Base-by-base conservation (phyloP, 306 rosid species). In the Aeschynomene evenia region DNA sequence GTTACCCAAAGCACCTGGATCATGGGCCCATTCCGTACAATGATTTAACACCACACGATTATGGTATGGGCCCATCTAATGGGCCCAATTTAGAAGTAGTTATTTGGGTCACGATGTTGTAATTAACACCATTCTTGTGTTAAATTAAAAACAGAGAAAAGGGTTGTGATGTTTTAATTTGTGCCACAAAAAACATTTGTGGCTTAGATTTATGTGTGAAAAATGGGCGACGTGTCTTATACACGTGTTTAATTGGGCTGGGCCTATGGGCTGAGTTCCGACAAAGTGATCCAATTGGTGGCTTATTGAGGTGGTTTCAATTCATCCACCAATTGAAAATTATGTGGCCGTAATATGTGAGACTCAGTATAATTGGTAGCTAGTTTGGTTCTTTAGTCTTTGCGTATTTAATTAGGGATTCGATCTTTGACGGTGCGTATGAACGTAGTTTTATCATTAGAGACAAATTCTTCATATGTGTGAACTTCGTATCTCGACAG, bases 121-220 rank as follows among this genome's bases (percentile, higher is more conserved):
- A 13, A 3, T 39, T 36, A 16, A 73, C 54, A 71, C 83, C 79
- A 69, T 4, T 40, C 1, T 11, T 15, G 33, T 29, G 45, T 5
- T 43, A 21, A 6, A 21, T 12, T 9, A 39, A 6, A n/a, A n/a
- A n/a, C n/a, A n/a, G n/a, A n/a, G n/a, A n/a, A n/a, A 23, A 15
- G 58, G 39, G 14, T 28, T 19, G 31, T 18, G 1, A 10, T 8
- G 75, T 31, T 54, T 13, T n/a, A 1, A 4, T 23, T 51, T n/a
- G 22, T 28, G 54, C 79, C 87, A 67, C 87, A 43, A 7, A 20
- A 43, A 4, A 18, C 48, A 6, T 20, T n/a, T 45, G 84, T 79
- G 77, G 77, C 56, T 57, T n/a, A 9, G 3, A 37, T 15, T 4
- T 12, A 7, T 2, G 39, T n/a, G 29, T 24, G 16, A 22, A 52